Base-by-base conservation (phyloP, 495 filamentous ascomycete species). In the Patellaria atrata region DNA sequence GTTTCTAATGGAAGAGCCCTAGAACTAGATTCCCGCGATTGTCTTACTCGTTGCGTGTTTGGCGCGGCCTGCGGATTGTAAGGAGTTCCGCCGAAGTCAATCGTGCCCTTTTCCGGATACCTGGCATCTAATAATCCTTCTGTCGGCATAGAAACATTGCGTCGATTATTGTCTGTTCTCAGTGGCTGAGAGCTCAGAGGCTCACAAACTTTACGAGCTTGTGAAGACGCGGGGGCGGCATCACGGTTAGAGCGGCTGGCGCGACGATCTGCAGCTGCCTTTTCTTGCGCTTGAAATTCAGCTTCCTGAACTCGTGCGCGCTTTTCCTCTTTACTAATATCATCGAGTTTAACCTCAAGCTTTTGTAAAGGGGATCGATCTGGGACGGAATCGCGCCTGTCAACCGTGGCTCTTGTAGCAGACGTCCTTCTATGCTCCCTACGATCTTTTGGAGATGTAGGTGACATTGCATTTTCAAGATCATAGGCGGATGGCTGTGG, bases 241-340 rank as follows among this genome's bases (percentile, higher is more conserved):
- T 34, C 37, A 8, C 24, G 32, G 10, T 22, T 15, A 1, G 28
- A 37, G 25, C 44, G 33, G 4, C 38, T 41, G 6, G 48, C 38
- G 5, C 22, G 18, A 12, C 46, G 48, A 27, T 57, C 51, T 12
- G 45, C 52, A 26, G 43, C 55, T 15, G 54, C 60, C 44, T 55
- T 62, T 35, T 70, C 64, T 61, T 73, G 57, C 49, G 68, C 56
- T 51, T 62, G 62, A 32, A 64, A 58, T 49, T 94, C 85, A 1
- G 80, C 78, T 51, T 85, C 75, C 55, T 83, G 67, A n/a, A 79
- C 70, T 30, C 79, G 69, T 2, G 80, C 79, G 38, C 80, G 68
- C 51, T 83, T 92, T 50, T 92, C 85, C 48, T 91, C 83, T 54
- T 92, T 93, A 53, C 76, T 91, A 46, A 93, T 85, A 53, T 80